Conservation (phyloP, 2,329 filamentous ascomycete species). For the Penicillium sp. region DNA sequence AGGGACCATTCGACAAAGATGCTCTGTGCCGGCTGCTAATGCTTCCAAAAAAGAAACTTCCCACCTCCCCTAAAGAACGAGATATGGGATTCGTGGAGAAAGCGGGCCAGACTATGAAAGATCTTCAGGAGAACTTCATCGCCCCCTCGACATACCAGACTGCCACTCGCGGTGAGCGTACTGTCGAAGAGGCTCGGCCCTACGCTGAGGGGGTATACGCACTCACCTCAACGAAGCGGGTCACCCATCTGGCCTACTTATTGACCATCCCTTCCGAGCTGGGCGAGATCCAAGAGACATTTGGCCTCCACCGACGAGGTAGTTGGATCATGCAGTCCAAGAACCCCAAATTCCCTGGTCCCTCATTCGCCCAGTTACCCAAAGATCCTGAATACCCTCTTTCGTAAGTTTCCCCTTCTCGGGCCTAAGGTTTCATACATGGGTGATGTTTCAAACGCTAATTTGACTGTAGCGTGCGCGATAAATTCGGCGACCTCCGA, state of each 20-base stretch:
- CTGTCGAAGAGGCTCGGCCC: constrained; percentile 70
- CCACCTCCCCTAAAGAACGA: constrained; percentile 67
- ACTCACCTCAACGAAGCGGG: constrained; percentile 71
- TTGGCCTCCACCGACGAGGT: constrained; percentile 72
- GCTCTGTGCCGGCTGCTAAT: constrained; percentile 73
- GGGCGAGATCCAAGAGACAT: constrained; percentile 72
- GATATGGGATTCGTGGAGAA: constrained; percentile 88
- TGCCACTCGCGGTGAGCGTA: constrained; percentile 72
- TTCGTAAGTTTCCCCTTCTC: constrained; percentile 54
- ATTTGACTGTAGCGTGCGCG: constrained; percentile 57
- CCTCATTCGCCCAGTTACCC: constrained; percentile 65
- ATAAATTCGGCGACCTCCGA: constrained; percentile 72
- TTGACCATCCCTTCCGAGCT: constrained; percentile 73
- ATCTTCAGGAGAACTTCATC: constrained; percentile 75
- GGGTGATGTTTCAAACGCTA: constrained; percentile 1
- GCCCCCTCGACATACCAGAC: constrained; percentile 71
- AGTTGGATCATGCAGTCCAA: constrained; percentile 80
- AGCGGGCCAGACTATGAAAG: constrained; percentile 64
- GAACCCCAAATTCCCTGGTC: constrained; percentile 73
- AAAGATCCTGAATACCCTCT: constrained; percentile 71
- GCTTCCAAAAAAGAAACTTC: constrained; percentile 83
- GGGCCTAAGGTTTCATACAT: background rate
- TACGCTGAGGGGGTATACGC: constrained; percentile 87
- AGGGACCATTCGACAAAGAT: constrained; percentile 59
- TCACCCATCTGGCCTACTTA: constrained; percentile 79